Base-by-base conservation (phyloP, 768 basidiomycete genomes). In the Tremella fuciformis region DNA sequence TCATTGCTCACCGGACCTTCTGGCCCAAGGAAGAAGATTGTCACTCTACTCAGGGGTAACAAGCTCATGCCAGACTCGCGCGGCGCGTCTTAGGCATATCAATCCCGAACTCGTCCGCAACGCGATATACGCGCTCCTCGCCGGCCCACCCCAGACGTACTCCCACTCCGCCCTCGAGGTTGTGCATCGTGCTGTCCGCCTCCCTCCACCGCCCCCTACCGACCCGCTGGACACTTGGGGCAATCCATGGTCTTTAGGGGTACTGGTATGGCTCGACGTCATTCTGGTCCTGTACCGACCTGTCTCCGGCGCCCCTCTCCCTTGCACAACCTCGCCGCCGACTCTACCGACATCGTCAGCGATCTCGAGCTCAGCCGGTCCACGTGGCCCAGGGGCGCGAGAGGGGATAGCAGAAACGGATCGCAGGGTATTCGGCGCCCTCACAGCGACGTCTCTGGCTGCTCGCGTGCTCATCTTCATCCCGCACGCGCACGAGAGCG, bases 241-340 rank as follows among this genome's bases (percentile, higher is more conserved):
- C 7, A 58, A 58, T 34, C 56, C 56, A 7, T 58, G 16, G 21
- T 50, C 56, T 2, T 19, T n/a, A 16, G 38, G 19, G 3, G 50
- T 58, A 21, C 48, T 58, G n/a, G 7, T 34, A 21, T 58, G 40
- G 21, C 13, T 58, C 39, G 21, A 58, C 38, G 19, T 21, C 37
- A n/a, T 58, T 25, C 15, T 58, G 13, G 29, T 58, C 24, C 56
- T 58, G 26, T 50, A 37, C 29, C 56, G 37, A 40, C 56, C 47
- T 9, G 49, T 58, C 29, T 34, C 56, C 13, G 40, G 26, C 22
- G 24, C 21, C 16, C 47, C 26, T 13, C 29, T 57, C 46, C 21
- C 55, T 8, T 26, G 22, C 15, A 19, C 4, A 8, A 29, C 25
- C 26, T 29, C 26, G 6, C 4, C 18, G 8, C 18, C 18, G n/a